These are phyloP conservation scores for Pseudognaphalium luteoalbum DNA, from an alignment of 129 eudicot species.

Conservation along the genomic window DNA sequence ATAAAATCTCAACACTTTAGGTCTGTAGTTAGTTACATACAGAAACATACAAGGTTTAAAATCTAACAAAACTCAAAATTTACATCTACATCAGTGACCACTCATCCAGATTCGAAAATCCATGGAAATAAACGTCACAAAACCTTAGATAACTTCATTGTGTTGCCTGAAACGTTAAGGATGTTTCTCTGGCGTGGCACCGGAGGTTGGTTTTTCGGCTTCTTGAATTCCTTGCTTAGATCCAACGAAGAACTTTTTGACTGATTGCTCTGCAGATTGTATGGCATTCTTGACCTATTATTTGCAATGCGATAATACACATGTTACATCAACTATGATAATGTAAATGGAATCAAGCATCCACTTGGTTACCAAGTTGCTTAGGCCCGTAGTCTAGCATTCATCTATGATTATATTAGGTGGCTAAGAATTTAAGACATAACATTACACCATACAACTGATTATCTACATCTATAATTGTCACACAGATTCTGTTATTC, in stretches of 20 bases:
- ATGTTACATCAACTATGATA: constrained; percentile 17
- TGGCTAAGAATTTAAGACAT: background rate
- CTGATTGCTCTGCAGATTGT: constrained; percentile 59
- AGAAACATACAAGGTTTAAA: constrained; percentile 21
- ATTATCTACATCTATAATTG: background rate
- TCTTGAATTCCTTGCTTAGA: constrained; percentile 43
- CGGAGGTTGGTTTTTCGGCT: constrained; percentile 38
- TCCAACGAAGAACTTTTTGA: constrained; percentile 64
- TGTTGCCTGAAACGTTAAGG: constrained; percentile 27
- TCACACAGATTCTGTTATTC: background rate
- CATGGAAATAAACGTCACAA: constrained; percentile 10
- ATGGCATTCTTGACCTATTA: constrained; percentile 62
- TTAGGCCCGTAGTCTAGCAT: background rate
- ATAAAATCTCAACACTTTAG: background rate
- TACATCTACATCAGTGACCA: constrained; percentile 19
- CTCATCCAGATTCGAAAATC: constrained; percentile 13
- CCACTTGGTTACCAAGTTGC: background rate
- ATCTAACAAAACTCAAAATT: constrained; percentile 8
- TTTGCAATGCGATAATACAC: constrained; percentile 25
- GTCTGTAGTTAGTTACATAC: constrained; percentile 17
- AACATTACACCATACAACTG: background rate
- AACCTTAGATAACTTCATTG: background rate
- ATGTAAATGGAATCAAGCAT: background rate
- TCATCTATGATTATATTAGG: background rate
- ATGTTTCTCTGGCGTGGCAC: constrained; percentile 40